These are phyloP conservation scores for Naganishia sp. DNA, from an alignment of 1,284 basidiomycete species.

Conservation along the genomic window DNA sequence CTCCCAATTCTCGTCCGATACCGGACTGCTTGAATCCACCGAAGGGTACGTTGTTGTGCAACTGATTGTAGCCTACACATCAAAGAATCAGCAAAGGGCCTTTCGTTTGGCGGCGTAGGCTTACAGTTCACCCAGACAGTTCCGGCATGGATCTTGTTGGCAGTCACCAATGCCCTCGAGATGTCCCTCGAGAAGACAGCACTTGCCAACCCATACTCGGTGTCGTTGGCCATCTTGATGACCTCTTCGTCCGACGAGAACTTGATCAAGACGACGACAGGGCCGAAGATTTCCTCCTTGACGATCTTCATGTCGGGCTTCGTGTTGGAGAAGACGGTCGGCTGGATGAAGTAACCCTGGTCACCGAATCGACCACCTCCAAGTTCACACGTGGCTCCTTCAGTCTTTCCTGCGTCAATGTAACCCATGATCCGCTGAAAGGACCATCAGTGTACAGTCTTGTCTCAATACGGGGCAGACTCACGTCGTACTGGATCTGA, in stretches of 20 bases:
- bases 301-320: conserved; percentile 81
- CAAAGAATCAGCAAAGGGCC: not conserved
- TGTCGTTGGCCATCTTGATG: conserved; percentile 78
- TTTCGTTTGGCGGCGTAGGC: conserved; percentile 60
- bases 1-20: conserved; percentile 59
- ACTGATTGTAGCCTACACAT: conserved; percentile 19
- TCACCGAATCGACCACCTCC: conserved; percentile 75
- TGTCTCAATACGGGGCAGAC: conserved; percentile 40
- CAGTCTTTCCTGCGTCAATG: conserved; percentile 78
- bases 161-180: conserved; percentile 70
- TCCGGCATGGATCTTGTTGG: conserved; percentile 77
- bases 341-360: conserved; percentile 62
- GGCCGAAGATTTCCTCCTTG: conserved; percentile 88
- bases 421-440: conserved; percentile 76
- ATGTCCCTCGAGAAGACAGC: conserved; percentile 82
- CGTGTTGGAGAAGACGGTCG: conserved; percentile 81
- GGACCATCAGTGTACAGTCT: conserved; percentile 45
- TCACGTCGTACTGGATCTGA: conserved; percentile 44
- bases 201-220: conserved; percentile 79
- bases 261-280: conserved; percentile 58
- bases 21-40: conserved; percentile 85
- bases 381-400: conserved; percentile 76
- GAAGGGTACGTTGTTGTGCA: conserved; percentile 64
- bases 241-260: conserved; percentile 80
- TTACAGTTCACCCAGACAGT: conserved; percentile 65